Base-by-base conservation (phyloP, 2,329 filamentous ascomycete species). In the Verticillium nubilum region DNA sequence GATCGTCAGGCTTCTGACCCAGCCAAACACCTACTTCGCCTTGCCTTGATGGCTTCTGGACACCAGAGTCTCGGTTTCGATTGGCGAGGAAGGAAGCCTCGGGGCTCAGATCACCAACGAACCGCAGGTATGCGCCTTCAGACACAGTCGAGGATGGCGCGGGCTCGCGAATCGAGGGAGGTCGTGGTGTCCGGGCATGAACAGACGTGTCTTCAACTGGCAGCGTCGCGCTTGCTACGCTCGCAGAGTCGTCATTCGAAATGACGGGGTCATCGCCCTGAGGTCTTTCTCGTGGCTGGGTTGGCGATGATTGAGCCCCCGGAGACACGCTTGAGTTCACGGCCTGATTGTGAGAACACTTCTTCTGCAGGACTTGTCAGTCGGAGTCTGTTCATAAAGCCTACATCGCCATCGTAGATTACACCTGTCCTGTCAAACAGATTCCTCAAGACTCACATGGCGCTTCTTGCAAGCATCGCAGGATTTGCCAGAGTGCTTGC, bases 51-150 rank as follows among this genome's bases (percentile, higher is more conserved):
- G 61, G 60, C 35, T 57, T 60, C 10, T 57, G 28, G 25, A 42
- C 27, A 5, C 60, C 60, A 12, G 52, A 50, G 15, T 47, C 54
- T 17, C 42, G 58, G 17, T 54, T 58, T 26, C 50, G 56, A 26
- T 65, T 63, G 42, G 63, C 64, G 23, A 67, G 62, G 56, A 67
- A 67, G 4, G 65, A 61, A 2, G 64, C 65, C 35, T 67, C 65
- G 4, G 66, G 66, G 57, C 64, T 66, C 15, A 67, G 53, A 52
- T 67, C 62, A 15, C 64, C 65, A 25, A 67, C 65, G 35, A 67
- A 67, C 6, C 73, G 76, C 28, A 57, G 4, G 19, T 33, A 52
- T 17, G 42, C 37, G n/a, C 26, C 42, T 23, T 57, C 56, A 26
- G 54, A 47, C n/a, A 4, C 4, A 9, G 26, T 12, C 53, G 23